These are phyloP conservation scores for Penicillium odoratum DNA, from an alignment of 495 filamentous ascomycete genomes.

Conservation along the genomic window DNA sequence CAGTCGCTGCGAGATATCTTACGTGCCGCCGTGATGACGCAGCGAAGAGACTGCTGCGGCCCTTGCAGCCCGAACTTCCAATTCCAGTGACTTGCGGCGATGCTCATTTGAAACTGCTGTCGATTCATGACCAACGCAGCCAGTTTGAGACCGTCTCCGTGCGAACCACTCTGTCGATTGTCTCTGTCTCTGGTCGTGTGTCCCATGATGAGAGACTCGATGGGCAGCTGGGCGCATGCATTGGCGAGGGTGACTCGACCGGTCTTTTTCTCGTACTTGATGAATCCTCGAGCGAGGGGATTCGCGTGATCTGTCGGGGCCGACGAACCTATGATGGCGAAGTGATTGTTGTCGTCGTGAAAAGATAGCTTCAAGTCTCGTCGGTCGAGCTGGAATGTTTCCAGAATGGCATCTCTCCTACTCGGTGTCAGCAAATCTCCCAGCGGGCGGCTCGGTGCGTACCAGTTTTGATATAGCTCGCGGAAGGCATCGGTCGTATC, in stretches of 20 bases:
- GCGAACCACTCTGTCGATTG: conserved; percentile 16
- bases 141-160: conserved; percentile 33
- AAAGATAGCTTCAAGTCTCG: background rate
- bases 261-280: conserved; percentile 16
- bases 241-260: conserved; percentile 13
- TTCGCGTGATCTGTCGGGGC: background rate
- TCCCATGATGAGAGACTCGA: conserved; percentile 9
- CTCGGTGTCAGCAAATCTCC: background rate
- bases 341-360: background rate
- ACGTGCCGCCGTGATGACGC: background rate
- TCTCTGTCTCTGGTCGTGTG: conserved; percentile 4
- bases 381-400: background rate
- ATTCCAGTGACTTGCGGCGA: conserved; percentile 15
- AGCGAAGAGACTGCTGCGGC: background rate
- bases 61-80: conserved; percentile 19
- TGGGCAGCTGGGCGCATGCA: conserved; percentile 8
- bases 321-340: background rate
- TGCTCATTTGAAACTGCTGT: conserved; percentile 18
- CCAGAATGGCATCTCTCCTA: background rate
- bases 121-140: conserved; percentile 25
- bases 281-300: conserved; percentile 5
- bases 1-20: background rate
- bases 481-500: background rate
- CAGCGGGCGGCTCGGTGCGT: background rate
- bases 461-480: background rate